phyloP scores from a whole-genome alignment of 1,284 basidiomycete genomes.

The Ustanciosporium gigantosporum region DNA sequence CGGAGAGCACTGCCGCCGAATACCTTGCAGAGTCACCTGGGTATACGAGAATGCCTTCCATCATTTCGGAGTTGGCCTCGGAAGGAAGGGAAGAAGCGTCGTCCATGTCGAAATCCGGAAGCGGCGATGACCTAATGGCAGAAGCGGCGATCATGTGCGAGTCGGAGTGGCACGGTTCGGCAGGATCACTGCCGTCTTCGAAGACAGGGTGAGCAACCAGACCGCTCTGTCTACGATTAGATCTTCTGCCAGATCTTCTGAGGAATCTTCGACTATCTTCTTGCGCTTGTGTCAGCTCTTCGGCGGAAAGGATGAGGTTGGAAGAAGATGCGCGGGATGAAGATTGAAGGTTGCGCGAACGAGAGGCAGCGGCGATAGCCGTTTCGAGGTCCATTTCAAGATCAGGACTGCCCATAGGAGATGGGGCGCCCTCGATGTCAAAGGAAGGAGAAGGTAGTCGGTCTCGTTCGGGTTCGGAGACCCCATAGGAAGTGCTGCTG shows the following conservation, averaged over 20 bases:
- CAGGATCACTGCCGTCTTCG: not conserved
- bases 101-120: conserved; percentile 12
- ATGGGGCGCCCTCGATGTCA: conserved; percentile 22
- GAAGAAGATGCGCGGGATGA: no score
- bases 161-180: not conserved
- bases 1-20: not conserved
- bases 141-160: not conserved
- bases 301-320: no score
- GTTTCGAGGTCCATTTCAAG: conserved; percentile 19
- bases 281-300: not conserved
- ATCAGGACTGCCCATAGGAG: conserved; percentile 33
- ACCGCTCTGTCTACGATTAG: conserved; percentile 35
- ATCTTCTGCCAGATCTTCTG: conserved; percentile 24
- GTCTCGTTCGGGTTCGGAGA: no score
- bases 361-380: conserved; percentile 12
- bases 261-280: conserved; percentile 1
- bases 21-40: not conserved
- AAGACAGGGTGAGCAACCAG: conserved; percentile 5
- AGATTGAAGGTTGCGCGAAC: not conserved
- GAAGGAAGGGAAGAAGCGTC: conserved; percentile 11
- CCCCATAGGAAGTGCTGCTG: not conserved
- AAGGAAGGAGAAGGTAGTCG: conserved; percentile 1
- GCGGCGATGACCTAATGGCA: not conserved
- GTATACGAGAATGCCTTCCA: conserved; percentile 20
- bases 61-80: conserved; percentile 21